phyloP scores from a whole-genome alignment of 345 rosid species.

The Arabis hirsuta region DNA sequence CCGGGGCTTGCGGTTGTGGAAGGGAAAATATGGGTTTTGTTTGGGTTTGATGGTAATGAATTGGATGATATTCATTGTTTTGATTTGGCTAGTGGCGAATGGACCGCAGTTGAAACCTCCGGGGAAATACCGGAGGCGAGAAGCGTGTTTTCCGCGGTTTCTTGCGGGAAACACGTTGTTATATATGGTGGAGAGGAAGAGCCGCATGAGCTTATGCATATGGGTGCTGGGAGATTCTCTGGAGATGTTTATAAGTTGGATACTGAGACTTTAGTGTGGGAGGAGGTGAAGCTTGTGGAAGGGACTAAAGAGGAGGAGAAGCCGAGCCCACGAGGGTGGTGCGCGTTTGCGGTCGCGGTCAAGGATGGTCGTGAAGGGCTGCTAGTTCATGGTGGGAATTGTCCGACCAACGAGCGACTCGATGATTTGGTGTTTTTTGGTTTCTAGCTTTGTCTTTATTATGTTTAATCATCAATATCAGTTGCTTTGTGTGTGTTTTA shows the following conservation, averaged over 20 bases:
- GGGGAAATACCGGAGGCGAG: constrained; percentile 38
- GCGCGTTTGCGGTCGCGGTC: constrained; percentile 30
- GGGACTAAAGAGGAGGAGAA: constrained; percentile 12
- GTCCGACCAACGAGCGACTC: constrained; percentile 42
- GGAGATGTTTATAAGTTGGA: constrained; percentile 39
- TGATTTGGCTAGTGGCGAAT: not conserved
- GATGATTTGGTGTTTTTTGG: constrained; percentile 42
- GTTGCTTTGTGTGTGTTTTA: not conserved
- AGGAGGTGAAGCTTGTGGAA: constrained; percentile 40
- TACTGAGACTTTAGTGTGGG: constrained; percentile 43
- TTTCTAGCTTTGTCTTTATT: constrained; percentile 19
- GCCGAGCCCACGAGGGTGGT: constrained; percentile 41
- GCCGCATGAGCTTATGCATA: constrained; percentile 46
- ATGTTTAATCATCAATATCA: not conserved
- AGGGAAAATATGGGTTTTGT: constrained; percentile 43
- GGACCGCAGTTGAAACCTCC: constrained; percentile 37
- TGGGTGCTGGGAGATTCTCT: constrained; percentile 43
- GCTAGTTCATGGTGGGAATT: constrained; percentile 45
- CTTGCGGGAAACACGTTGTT: constrained; percentile 30
- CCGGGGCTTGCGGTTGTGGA: constrained; percentile 41
- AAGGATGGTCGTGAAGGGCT: constrained; percentile 39
- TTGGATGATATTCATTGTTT: constrained; percentile 43
- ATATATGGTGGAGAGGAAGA: constrained; percentile 47
- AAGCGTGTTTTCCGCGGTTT: constrained; percentile 41
- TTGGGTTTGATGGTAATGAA: constrained; percentile 41